These are phyloP conservation scores for Hypoxylon sp. DNA, from an alignment of 2,329 filamentous ascomycete species.

Conservation along the genomic window DNA sequence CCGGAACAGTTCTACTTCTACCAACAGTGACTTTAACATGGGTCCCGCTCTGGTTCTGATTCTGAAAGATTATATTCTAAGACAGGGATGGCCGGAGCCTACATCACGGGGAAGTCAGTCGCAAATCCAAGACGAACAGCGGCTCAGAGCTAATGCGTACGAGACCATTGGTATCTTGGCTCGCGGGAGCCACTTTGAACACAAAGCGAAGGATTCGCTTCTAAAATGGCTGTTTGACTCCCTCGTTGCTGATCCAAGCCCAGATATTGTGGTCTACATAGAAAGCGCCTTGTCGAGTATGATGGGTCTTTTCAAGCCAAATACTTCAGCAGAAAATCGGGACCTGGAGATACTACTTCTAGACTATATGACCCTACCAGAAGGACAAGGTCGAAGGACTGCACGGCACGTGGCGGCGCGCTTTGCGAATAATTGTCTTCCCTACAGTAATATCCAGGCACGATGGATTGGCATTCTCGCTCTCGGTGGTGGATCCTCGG, in stretches of 20 bases:
- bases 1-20: conserved; percentile 68
- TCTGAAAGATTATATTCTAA: conserved; percentile 76
- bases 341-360: conserved; percentile 66
- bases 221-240: conserved; percentile 85
- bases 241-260: conserved; percentile 78
- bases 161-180: conserved; percentile 88
- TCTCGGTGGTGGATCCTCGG: conserved; percentile 69
- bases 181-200: conserved; percentile 66
- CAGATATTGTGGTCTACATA: conserved; percentile 83
- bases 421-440: conserved; percentile 88
- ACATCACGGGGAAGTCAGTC: conserved; percentile 53
- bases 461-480: conserved; percentile 92
- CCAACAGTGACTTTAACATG: conserved; percentile 68
- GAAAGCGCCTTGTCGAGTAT: conserved; percentile 87
- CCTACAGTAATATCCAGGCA: conserved; percentile 79
- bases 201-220: conserved; percentile 60
- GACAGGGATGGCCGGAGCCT: conserved; percentile 83
- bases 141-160: conserved; percentile 82
- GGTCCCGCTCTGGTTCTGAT: conserved; percentile 73
- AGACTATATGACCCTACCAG: conserved; percentile 68
- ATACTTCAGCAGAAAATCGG: conserved; percentile 42
- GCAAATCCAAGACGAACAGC: conserved; percentile 65
- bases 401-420: conserved; percentile 84
- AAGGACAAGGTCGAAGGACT: conserved; percentile 68
- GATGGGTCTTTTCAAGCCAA: conserved; percentile 54